Base-by-base conservation (phyloP, 2,329 filamentous ascomycete genomes). In the Botrytis pseudocinerea region DNA sequence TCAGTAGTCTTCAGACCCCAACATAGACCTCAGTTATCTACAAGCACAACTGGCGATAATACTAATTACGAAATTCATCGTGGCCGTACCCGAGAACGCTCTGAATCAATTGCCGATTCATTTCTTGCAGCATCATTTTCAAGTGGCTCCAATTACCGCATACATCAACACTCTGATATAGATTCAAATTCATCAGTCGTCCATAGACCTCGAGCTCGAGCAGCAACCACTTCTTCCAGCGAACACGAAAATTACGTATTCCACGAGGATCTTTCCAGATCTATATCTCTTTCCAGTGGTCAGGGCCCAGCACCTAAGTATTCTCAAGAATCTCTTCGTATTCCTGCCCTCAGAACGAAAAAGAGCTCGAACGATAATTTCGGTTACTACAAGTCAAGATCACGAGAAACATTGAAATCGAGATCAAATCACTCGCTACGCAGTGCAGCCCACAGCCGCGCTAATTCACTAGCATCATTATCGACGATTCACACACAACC, bases 281-380 rank as follows among this genome's bases (percentile, higher is more conserved):
- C 85, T 22, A 78, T 79, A 40, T 84, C 83, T 18, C 77, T 80
- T 42, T 78, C 76, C 40, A 82, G 83, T 54, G 69, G 76, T 38
- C 79, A 77, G 46, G 74, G 65, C 1, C 66, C 71, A 51, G 54
- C 22, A 44, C 59, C 75, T 32, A 84, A 85, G 72, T 90, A 87
- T 78, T 91, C 89, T 0, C 88, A 88, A 75, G 89, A 91, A 77
- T 91, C 88, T 75, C 82, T 91, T 44, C 78, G 88, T 20, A 87
- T 91, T 22, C 83, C 87, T 14, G 88, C 89, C 0, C 81, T 91
- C 28, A 83, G 84, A 63, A 84, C 87, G 14, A 81, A 81, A 70
- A 85, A 83, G 77, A 83, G 83, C 75, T 86, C 87, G 2, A 83
- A 82, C 63, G 87, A 90, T 64, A 83, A 82, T 35, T 82, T 87